These are phyloP conservation scores for Lentinula novae-zelandiae DNA, from an alignment of 1,284 basidiomycete genomes.

Conservation along the genomic window DNA sequence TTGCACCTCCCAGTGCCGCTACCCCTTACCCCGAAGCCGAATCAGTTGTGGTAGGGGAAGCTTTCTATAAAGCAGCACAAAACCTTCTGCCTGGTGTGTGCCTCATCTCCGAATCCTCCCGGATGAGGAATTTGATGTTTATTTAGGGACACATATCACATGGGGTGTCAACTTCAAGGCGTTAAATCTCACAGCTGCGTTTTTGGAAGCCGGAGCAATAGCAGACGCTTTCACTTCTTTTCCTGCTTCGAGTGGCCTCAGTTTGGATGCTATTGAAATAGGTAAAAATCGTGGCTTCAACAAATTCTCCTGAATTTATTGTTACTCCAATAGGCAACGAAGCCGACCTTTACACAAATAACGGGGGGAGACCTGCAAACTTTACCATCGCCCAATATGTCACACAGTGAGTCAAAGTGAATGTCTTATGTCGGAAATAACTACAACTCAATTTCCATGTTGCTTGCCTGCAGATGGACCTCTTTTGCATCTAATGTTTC, in stretches of 20 bases:
- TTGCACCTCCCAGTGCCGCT: constrained; percentile 45
- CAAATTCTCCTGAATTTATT: neutral
- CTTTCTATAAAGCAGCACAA: constrained; percentile 44
- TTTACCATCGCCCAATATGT: constrained; percentile 52
- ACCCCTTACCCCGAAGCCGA: constrained; percentile 62
- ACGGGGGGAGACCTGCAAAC: constrained; percentile 39
- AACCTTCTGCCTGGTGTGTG: constrained; percentile 47
- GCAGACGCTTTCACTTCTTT: constrained; percentile 44
- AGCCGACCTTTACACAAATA: constrained; percentile 52
- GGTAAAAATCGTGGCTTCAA: constrained; percentile 44
- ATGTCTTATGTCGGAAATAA: too few species aligned
- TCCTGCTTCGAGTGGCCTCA: constrained; percentile 37
- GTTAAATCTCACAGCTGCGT: constrained; percentile 53
- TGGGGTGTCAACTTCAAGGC: constrained; percentile 68
- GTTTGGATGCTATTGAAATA: constrained; percentile 54
- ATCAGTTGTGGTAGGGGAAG: constrained; percentile 52
- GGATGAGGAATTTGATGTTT: neutral
- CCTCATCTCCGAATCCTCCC: neutral
- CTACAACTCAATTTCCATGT: neutral
- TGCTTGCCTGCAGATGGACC: constrained; percentile 7
- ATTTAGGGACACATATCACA: constrained; percentile 46
- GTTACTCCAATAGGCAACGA: constrained; percentile 2
- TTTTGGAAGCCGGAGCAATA: constrained; percentile 56
- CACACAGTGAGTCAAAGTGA: constrained; percentile 37
- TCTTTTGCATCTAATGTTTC: constrained; percentile 13